phyloP scores from a whole-genome alignment of 805 yeast genomes.

The Schwanniomyces pseudopolymorphus region DNA sequence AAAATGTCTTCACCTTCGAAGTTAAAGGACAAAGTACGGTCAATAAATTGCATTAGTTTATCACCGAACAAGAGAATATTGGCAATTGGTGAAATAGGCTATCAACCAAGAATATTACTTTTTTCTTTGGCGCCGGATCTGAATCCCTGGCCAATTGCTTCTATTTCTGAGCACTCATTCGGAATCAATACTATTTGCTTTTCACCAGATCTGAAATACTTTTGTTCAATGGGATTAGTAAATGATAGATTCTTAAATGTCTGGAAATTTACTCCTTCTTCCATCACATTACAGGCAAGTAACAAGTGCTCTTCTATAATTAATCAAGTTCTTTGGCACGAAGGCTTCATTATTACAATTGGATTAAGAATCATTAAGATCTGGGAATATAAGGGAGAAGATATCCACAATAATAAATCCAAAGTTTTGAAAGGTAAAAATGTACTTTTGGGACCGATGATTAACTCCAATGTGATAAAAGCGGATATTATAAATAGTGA shows the following conservation, averaged over 20 bases:
- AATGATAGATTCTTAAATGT: constrained; percentile 68
- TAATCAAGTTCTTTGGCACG: constrained; percentile 57
- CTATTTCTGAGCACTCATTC: constrained; percentile 61
- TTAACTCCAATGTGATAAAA: constrained; percentile 51
- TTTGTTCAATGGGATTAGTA: constrained; percentile 64
- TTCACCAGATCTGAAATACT: constrained; percentile 53
- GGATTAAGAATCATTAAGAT: constrained; percentile 63
- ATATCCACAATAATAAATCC: constrained; percentile 9
- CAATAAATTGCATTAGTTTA: constrained; percentile 56
- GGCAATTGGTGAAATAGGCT: constrained; percentile 73
- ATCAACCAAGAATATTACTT: constrained; percentile 61
- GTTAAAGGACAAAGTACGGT: constrained; percentile 44
- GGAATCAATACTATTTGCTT: constrained; percentile 59
- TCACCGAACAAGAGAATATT: constrained; percentile 53
- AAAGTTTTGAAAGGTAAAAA: constrained; percentile 55
- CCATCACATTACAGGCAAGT: constrained; percentile 41
- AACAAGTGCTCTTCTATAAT: constrained; percentile 65
- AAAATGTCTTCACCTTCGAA: constrained; percentile 19
- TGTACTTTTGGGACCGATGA: constrained; percentile 50
- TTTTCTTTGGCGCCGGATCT: constrained; percentile 57
- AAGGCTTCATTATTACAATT: constrained; percentile 47
- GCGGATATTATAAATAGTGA: constrained; percentile 31
- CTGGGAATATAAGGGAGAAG: constrained; percentile 49
- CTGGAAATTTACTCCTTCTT: constrained; percentile 44
- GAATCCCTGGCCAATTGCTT: constrained; percentile 47